phyloP scores from a whole-genome alignment of 179 eudicot species.

The Sideroxylon spinosum region DNA sequence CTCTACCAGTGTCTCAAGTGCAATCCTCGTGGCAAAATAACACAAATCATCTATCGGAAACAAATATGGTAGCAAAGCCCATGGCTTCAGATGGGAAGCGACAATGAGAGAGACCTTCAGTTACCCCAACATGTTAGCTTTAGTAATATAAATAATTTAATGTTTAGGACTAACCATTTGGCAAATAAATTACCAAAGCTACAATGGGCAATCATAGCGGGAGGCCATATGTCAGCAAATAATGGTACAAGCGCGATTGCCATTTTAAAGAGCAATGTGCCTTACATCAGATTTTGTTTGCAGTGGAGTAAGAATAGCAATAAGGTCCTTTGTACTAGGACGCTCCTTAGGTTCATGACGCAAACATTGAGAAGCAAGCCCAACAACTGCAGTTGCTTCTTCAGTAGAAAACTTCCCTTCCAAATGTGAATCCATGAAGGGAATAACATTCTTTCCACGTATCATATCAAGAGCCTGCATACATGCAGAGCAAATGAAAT shows the following conservation, averaged over 20 bases:
- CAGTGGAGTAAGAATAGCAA: conserved; percentile 43
- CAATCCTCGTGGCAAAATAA: not conserved
- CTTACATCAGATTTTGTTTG: conserved; percentile 52
- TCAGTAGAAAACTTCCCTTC: conserved; percentile 67
- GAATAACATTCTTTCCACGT: conserved; percentile 51
- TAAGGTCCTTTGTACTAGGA: conserved; percentile 44
- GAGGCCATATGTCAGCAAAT: not conserved
- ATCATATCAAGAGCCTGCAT: conserved; percentile 70
- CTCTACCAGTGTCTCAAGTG: not conserved
- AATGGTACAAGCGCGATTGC: not conserved
- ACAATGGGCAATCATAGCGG: not conserved
- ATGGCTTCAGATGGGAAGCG: not conserved
- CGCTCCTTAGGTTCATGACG: conserved; percentile 63
- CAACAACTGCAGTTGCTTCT: conserved; percentile 53
- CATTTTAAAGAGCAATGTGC: conserved; percentile 8
- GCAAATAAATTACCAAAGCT: not conserved
- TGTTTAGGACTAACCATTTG: not conserved
- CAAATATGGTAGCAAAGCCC: not conserved
- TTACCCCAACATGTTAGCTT: not conserved
- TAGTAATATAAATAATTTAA: not conserved
- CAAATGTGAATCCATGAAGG: conserved; percentile 68
- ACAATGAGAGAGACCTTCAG: not conserved
- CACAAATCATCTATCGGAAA: no score
- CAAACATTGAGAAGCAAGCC: conserved; percentile 54
- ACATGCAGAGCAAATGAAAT: not conserved